Conservation (phyloP, 768 basidiomycete species). For the Boletus subparvulus region DNA sequence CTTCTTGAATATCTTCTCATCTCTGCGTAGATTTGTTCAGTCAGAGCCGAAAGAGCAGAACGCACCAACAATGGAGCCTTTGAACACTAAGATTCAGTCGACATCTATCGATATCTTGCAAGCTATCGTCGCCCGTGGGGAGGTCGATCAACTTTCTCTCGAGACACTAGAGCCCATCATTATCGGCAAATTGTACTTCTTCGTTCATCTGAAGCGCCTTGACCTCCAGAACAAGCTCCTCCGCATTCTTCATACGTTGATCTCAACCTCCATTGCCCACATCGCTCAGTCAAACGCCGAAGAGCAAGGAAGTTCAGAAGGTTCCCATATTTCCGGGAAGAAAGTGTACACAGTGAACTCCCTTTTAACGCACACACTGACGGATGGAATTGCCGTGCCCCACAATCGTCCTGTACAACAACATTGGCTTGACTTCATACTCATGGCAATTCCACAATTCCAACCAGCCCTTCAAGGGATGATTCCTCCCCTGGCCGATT, state of each 20-base stretch:
- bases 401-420: slow-evolving; percentile 81
- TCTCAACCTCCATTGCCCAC: slow-evolving; percentile 57
- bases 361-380: slow-evolving; percentile 71
- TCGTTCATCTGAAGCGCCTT: slow-evolving; percentile 64
- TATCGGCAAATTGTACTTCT: slow-evolving; percentile 72
- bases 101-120: slow-evolving; percentile 81
- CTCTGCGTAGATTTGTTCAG: slow-evolving; percentile 59
- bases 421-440: slow-evolving; percentile 95
- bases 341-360: slow-evolving; percentile 58
- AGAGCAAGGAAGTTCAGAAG: slow-evolving; percentile 36
- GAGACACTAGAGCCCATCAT: slow-evolving; percentile 69
- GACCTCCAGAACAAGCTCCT: slow-evolving; percentile 93
- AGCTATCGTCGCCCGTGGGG: slow-evolving; percentile 76
- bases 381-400: slow-evolving; percentile 71
- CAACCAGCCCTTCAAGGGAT: slow-evolving; percentile 66
- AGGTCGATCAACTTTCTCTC: slow-evolving; percentile 59
- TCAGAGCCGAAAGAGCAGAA: slow-evolving; percentile 65
- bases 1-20: background rate
- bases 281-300: slow-evolving; percentile 30
- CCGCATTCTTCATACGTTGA: slow-evolving; percentile 83
- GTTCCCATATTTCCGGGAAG: slow-evolving; percentile 32
- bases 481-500: slow-evolving; percentile 74
- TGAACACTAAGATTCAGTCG: slow-evolving; percentile 69
- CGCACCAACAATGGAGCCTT: slow-evolving; percentile 52
- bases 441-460: slow-evolving; percentile 87